Evolutionary conservation across 805 yeast species (phyloP), one percentile per base, ranked within the genome.

Genomic region (Yarrowia porcina): DNA sequence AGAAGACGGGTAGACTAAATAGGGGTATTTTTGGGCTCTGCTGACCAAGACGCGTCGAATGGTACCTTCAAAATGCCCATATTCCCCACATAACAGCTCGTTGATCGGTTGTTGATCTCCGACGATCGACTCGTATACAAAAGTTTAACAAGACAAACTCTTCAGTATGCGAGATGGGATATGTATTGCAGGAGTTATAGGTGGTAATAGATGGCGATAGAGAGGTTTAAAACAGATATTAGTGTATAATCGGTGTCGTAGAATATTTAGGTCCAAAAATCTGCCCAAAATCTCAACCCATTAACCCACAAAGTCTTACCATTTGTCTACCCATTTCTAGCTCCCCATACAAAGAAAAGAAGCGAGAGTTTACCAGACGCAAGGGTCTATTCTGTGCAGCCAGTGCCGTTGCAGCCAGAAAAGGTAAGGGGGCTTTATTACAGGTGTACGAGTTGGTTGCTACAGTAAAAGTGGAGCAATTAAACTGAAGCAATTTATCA

Each of bases 331-430:
- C n/a, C n/a, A n/a, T n/a, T n/a, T n/a, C n/a, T n/a, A n/a, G n/a
- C n/a, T n/a, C n/a, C n/a, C n/a, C n/a, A n/a, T n/a, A n/a, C 28
- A 42, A n/a, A 27, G 30, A 11, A 12, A 11, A 13, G 23, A 44
- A 27, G 50, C 23, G 35, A 44, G n/a, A 44, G 35, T 17, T 44
- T 17, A 27, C 21, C 20, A 27, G 35, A 44, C 50, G 50, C 50
- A 44, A 44, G 50, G 50, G 50, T 28, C 50, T 44, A 12, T 18
- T 27, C 50, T 44, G 33, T 42, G 49, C 49, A 44, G 35, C 50
- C 50, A 44, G 33, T 27, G 35, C 50, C 30, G 50, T 28, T 44
- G 35, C 50, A 44, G 50, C n/a, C 50, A 20, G 9, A 5, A 8
- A n/a, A 41, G 28, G 30, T n/a, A 41, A 41, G 45, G 45, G 45